Conservation (phyloP, 2,329 filamentous ascomycete genomes). For the Colletotrichum sojae region DNA sequence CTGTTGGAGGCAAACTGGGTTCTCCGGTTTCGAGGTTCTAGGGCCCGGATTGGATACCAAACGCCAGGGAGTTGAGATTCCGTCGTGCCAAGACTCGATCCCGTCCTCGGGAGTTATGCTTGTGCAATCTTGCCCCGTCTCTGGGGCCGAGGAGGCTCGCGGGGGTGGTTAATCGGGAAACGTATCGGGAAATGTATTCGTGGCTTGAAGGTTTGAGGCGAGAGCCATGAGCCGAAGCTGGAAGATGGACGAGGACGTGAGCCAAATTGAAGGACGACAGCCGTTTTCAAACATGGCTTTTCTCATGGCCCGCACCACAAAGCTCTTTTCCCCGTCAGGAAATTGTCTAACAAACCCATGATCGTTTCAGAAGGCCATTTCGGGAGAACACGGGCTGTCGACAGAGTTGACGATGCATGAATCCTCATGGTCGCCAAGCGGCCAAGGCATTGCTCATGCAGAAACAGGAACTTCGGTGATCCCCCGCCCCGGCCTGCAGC, state of each 20-base stretch:
- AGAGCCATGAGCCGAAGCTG: neutral
- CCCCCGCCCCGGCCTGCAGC: conserved; percentile 3
- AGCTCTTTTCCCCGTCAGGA: no score
- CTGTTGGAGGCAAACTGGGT: neutral
- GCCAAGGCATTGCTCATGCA: neutral
- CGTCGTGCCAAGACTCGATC: conserved; percentile 12
- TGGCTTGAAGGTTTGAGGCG: no score
- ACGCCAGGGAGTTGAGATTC: neutral
- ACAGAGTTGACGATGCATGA: no score
- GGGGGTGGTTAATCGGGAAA: neutral
- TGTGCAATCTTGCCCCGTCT: conserved; percentile 24
- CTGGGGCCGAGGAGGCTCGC: neutral
- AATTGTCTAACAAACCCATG: no score
- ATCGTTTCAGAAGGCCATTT: no score
- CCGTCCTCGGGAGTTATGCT: conserved; percentile 1
- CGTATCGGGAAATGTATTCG: no score
- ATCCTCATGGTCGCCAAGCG: no score
- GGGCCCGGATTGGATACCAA: neutral
- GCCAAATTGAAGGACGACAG: no score
- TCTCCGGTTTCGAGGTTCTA: neutral
- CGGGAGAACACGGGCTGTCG: no score
- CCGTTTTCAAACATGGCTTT: no score
- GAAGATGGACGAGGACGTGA: neutral
- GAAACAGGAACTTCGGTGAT: neutral
- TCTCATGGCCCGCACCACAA: no score